Conservation (phyloP, 2,329 filamentous ascomycete genomes). For the Diaporthe sp. region DNA sequence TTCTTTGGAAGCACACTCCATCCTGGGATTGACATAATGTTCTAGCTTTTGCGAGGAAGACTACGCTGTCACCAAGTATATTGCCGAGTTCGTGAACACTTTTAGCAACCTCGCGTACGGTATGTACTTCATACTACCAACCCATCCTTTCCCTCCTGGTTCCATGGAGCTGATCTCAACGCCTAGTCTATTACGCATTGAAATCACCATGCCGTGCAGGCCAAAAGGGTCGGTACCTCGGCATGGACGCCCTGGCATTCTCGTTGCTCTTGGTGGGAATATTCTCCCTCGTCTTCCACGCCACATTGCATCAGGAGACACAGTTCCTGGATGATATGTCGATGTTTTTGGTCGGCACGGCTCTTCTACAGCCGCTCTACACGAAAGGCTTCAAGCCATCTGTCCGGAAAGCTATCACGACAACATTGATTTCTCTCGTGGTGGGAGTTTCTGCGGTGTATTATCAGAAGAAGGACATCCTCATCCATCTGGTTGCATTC, state of each 20-base stretch:
- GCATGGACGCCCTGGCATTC: constrained; percentile 57
- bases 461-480: constrained; percentile 57
- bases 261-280: constrained; percentile 58
- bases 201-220: constrained; percentile 49
- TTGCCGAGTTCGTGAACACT: constrained; percentile 38
- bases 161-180: neutral
- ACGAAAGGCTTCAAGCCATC: constrained; percentile 58
- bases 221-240: constrained; percentile 52
- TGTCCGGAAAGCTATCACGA: constrained; percentile 50
- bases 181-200: constrained; percentile 35
- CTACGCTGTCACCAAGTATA: constrained; percentile 28
- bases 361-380: constrained; percentile 65
- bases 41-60: constrained; percentile 51
- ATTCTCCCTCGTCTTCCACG: constrained; percentile 60
- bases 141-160: no score
- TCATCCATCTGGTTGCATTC: constrained; percentile 59
- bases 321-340: constrained; percentile 70
- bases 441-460: constrained; percentile 59
- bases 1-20: neutral
- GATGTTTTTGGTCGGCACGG: constrained; percentile 68
- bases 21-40: neutral
- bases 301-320: constrained; percentile 57
- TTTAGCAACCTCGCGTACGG: constrained; percentile 36
- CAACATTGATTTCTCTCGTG: constrained; percentile 57
- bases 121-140: neutral